Percentiles rank a stretch among this genome's conserved stretches.
These are phyloP conservation scores for Aciculoconidium aculeatum DNA, from an alignment of 805 yeast species.

Conservation along the genomic window DNA sequence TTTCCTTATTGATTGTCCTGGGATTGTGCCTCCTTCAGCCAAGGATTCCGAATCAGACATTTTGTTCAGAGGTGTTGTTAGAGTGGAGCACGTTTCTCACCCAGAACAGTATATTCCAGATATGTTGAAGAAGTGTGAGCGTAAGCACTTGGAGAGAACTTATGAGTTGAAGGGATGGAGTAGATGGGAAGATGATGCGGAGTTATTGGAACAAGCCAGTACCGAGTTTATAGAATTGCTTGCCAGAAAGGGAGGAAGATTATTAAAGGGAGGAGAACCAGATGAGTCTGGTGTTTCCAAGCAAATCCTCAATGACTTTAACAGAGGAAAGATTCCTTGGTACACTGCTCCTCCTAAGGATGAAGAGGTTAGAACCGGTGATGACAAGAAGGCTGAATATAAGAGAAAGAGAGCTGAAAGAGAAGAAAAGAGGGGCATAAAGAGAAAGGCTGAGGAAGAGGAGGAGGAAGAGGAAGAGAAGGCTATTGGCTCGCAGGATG, in stretches of 20 bases:
- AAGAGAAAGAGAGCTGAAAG: slow-evolving; percentile 50
- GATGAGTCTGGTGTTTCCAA: slow-evolving; percentile 92
- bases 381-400: slow-evolving; percentile 47
- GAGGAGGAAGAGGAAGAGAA: slow-evolving; percentile 11
- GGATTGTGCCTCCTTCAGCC: slow-evolving; percentile 93
- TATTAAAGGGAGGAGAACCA: slow-evolving; percentile 96
- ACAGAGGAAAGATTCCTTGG: slow-evolving; percentile 98
- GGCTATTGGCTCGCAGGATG: too few relatives aligned
- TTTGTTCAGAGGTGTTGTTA: slow-evolving; percentile 91
- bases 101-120: slow-evolving; percentile 96
- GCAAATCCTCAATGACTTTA: slow-evolving; percentile 86
- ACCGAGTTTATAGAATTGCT: slow-evolving; percentile 79
- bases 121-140: slow-evolving; percentile 75
- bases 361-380: slow-evolving; percentile 55
- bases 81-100: slow-evolving; percentile 94
- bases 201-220: slow-evolving; percentile 43
- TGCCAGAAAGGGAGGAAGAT: slow-evolving; percentile 89
- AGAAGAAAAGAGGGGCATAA: slow-evolving; percentile 29
- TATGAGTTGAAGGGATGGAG: slow-evolving; percentile 92
- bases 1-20: slow-evolving; percentile 96
- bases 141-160: slow-evolving; percentile 89
- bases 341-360: slow-evolving; percentile 84
- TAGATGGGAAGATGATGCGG: slow-evolving; percentile 35
- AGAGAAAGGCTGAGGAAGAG: slow-evolving; percentile 17
- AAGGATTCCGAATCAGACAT: slow-evolving; percentile 90